Evolutionary conservation across 2,329 filamentous ascomycete species (phyloP), one percentile per base, ranked within the genome.

Genomic region (Ascochyta pisi): DNA sequence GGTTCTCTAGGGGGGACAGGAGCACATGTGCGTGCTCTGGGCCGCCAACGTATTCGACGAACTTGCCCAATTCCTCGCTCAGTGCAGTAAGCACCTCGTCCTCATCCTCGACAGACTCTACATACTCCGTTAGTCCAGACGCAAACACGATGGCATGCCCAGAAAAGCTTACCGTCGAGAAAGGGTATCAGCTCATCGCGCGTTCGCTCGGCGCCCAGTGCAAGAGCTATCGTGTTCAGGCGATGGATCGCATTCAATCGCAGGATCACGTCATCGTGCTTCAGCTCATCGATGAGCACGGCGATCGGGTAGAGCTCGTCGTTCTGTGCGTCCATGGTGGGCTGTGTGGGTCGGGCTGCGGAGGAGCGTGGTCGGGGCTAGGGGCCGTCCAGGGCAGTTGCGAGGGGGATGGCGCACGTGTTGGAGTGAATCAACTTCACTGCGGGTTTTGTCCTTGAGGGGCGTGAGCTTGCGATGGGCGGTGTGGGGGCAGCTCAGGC

Each of bases 291-390:
- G 81, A 99, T 99, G 80, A 99, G 89, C 69, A 99, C 95, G 76
- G 96, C 95, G 84, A 99, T 99, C 78, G 95, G 95, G 81, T 98
- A 99, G 74, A 99, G 92, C 88, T 98, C 96, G 82, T 99, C 95
- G 79, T 89, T 96, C 83, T 94, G 88, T 81, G 89, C 91, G 82
- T 97, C 92, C 94, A 98, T 98, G 64, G 47, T 73, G 66, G 59
- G 63, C 57, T 51, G 45, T 63, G 50, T 42, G 53, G 57, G 58
- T 61, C 51, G 61, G 61, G 63, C 60, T 57, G 61, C 48, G 54
- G 60, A 56, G 59, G 40, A 45, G 54, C 40, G 54, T 60, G 37
- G 60, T 56, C 54, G 62, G 60, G 61, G 66, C 59, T 60, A 61
- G 60, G 48, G 60, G 58, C 49, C 44, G 59, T 63, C 64, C 64